Evolutionary conservation across 768 basidiomycete species (phyloP).

Genomic region (Saitozyma podzolica): DNA sequence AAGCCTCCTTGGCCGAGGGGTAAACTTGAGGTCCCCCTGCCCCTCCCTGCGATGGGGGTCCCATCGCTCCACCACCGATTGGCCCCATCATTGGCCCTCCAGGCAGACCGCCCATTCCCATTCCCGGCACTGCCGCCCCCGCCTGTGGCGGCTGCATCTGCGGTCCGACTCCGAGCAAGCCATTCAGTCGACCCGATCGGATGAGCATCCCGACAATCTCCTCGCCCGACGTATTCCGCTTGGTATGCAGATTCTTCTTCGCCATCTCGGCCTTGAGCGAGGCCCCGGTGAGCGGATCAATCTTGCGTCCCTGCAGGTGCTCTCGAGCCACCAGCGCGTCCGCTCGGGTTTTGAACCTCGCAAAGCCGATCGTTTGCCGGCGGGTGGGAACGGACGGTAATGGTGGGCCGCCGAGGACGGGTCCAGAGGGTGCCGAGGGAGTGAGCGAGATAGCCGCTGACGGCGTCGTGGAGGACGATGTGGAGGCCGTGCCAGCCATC

Average conservation of each 20-base stretch:
- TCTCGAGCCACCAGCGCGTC: slow-evolving; percentile 88
- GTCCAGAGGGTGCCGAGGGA: slow-evolving; percentile 26
- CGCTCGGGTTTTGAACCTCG: slow-evolving; percentile 83
- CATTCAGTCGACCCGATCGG: slow-evolving; percentile 36
- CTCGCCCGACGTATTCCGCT: slow-evolving; percentile 73
- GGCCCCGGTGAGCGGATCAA: slow-evolving; percentile 89
- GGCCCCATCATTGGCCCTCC: too few species aligned
- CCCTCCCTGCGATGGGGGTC: too few species aligned
- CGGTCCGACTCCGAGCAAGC: slow-evolving; percentile 13
- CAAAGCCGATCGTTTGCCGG: slow-evolving; percentile 98
- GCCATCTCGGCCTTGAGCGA: slow-evolving; percentile 99
- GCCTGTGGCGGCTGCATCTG: neutral
- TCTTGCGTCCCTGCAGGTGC: slow-evolving; percentile 79
- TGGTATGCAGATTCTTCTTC: slow-evolving; percentile 98
- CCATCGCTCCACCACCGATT: too few species aligned
- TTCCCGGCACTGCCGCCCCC: too few species aligned
- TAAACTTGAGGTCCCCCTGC: too few species aligned
- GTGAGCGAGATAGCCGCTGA: slow-evolving; percentile 39
- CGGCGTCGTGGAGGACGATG: slow-evolving; percentile 40
- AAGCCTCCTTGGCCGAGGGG: slow-evolving; percentile 26
- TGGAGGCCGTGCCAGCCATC: slow-evolving; percentile 32
- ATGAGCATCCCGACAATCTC: slow-evolving; percentile 46
- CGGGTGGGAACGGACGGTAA: slow-evolving; percentile 57
- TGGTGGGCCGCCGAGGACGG: slow-evolving; percentile 13
- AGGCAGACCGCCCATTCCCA: too few species aligned